Percentiles rank a stretch among this genome's conserved stretches.
Evolutionary conservation across 2,329 filamentous ascomycete genomes (phyloP).

Genomic region (Thermoascus crustaceus): DNA sequence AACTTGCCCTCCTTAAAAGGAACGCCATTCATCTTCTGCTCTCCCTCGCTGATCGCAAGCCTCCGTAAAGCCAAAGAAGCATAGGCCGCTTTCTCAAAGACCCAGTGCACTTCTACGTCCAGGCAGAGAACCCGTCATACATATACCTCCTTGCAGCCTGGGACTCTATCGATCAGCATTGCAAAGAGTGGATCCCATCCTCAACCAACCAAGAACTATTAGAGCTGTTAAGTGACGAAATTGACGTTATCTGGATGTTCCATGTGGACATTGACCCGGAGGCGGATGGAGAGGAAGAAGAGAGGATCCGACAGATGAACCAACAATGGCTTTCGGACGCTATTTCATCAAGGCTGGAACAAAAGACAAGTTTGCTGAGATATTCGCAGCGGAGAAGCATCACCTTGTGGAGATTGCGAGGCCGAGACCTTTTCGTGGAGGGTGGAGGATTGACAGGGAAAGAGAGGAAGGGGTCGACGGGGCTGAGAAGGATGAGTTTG

Average conservation of each 20-base stretch:
- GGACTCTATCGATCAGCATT: constrained; percentile 36
- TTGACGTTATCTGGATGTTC: constrained; percentile 37
- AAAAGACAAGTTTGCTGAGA: constrained; percentile 18
- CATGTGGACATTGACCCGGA: constrained; percentile 35
- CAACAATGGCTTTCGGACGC: constrained; percentile 25
- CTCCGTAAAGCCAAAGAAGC: constrained; percentile 28
- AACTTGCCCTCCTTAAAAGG: constrained; percentile 36
- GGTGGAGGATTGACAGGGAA: constrained; percentile 34
- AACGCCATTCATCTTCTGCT: constrained; percentile 13
- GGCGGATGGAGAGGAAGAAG: constrained; percentile 3
- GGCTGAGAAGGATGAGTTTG: constrained; percentile 34
- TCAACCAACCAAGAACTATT: constrained; percentile 35
- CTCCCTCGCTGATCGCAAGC: constrained; percentile 19
- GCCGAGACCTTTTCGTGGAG: constrained; percentile 23
- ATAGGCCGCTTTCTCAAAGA: constrained; percentile 32
- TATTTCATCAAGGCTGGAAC: constrained; percentile 21
- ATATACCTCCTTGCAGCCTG: constrained; percentile 42
- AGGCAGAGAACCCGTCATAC: constrained; percentile 36
- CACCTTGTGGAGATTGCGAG: constrained; percentile 20
- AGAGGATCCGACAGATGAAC: constrained; percentile 18
- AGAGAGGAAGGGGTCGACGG: constrained; percentile 7
- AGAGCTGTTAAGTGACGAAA: constrained; percentile 24
- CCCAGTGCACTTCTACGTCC: constrained; percentile 32
- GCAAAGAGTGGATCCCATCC: constrained; percentile 36
- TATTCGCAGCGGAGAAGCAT: constrained; percentile 17